Base-by-base conservation (phyloP, 176 grass and related monocot species). In the Zea mays region DNA sequence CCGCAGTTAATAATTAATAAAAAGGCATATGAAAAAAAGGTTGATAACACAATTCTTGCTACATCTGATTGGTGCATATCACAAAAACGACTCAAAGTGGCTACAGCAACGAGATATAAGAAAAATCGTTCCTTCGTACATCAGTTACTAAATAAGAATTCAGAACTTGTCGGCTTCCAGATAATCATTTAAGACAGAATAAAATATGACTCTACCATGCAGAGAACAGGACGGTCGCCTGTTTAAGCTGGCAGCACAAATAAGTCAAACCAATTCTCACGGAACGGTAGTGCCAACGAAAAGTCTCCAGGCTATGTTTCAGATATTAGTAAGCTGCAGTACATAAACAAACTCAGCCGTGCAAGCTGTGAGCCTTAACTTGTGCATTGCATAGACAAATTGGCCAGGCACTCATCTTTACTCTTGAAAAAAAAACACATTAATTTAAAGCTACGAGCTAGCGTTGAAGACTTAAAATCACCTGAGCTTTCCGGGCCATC, bases 401-500 rank as follows among this genome's bases (percentile, higher is more conserved):
- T 59, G 42, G 55, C 19, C 17, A 34, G 19, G 63, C 37, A 37
- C 8, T 37, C 35, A 1, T 50, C 8, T 44, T 34, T 56, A 69
- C 48, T 61, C 16, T 62, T 20, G 13, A 1, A 68, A 73, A 3
- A 71, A 74, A 27, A 12, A 61, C 17, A 5, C 46, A 14, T 69
- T 14, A 17, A 33, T 45, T 43, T 5, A 44, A 46, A 13, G n/a
- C 51, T 39, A 27, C 9, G 69, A 39, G 41, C 33, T 11, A 60
- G 51, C 42, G 67, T 65, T 49, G 67, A 66, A 2, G 27, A 58
- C 37, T 35, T 47, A 35, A 44, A 79, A 67, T 70, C 70, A 84
- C 86, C 86, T 69, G 75, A 74, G 4, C 54, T 81, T 7, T 62
- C 85, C 56, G 46, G 21, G 33, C 48, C 75, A 12, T 88, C 75